These are phyloP conservation scores for Nasturtium officinale DNA, from an alignment of 345 rosid genomes.

Conservation along the genomic window DNA sequence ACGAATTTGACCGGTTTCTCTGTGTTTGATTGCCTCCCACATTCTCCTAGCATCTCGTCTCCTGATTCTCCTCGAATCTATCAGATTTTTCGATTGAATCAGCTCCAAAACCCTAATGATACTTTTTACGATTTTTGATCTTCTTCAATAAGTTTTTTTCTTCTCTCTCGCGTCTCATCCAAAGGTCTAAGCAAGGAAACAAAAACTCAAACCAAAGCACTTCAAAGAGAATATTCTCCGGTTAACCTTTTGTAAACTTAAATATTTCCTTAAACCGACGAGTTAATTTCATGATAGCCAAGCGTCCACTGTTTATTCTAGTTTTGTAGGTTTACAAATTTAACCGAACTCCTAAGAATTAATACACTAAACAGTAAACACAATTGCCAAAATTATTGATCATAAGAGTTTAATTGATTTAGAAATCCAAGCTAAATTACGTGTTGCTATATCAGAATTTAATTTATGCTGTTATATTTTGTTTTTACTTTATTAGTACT, in stretches of 20 bases:
- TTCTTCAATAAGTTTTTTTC: not conserved
- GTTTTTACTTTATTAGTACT: no score
- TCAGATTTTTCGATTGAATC: not conserved
- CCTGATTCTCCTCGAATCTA: slow-evolving; percentile 6
- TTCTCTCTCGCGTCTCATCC: no score
- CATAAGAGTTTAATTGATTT: no score
- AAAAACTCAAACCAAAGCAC: not conserved
- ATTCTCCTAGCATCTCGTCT: slow-evolving; percentile 72
- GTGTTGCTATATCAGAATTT: no score
- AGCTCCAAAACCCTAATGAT: not conserved
- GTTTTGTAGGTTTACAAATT: no score
- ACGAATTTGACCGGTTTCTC: slow-evolving; percentile 81
- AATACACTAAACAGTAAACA: no score
- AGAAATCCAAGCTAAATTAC: no score
- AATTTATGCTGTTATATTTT: no score
- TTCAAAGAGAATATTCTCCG: not conserved
- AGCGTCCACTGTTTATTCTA: not conserved
- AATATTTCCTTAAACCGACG: not conserved
- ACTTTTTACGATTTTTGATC: slow-evolving; percentile 6
- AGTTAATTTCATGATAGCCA: not conserved
- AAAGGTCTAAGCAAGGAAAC: not conserved
- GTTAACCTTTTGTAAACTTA: not conserved
- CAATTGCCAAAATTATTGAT: no score
- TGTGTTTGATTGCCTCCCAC: slow-evolving; percentile 81
- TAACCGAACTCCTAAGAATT: no score